Percentiles rank a stretch among this genome's conserved stretches.
phyloP scores from a whole-genome alignment of 257 asterid species.

The Asclepias syriaca region DNA sequence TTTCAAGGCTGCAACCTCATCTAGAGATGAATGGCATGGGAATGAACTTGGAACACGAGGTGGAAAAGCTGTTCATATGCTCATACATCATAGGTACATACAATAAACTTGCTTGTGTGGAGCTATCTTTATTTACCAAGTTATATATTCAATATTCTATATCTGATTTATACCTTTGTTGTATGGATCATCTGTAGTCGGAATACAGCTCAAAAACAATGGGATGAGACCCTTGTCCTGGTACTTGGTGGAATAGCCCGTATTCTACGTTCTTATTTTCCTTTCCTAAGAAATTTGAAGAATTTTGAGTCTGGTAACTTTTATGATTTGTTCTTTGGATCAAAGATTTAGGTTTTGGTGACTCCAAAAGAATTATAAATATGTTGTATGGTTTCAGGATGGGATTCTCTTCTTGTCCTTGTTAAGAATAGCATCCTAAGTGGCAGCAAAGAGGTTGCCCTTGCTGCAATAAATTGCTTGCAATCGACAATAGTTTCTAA shows the following conservation, averaged over 20 bases:
- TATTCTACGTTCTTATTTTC: slow-evolving; percentile 77
- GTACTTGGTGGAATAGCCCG: slow-evolving; percentile 92
- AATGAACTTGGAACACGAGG: slow-evolving; percentile 96
- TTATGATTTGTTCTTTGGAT: neutral
- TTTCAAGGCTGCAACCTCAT: slow-evolving; percentile 89
- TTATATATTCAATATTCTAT: neutral
- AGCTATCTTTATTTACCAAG: neutral
- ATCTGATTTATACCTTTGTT: neutral
- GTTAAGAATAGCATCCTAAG: slow-evolving; percentile 75
- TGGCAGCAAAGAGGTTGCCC: slow-evolving; percentile 92
- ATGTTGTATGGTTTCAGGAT: slow-evolving; percentile 48
- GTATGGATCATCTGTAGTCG: slow-evolving; percentile 54
- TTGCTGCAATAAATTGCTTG: slow-evolving; percentile 90
- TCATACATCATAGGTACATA: slow-evolving; percentile 89
- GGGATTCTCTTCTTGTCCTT: slow-evolving; percentile 79
- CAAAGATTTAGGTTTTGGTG: neutral
- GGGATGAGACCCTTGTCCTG: slow-evolving; percentile 99
- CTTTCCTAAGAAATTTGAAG: slow-evolving; percentile 60
- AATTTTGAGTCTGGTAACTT: slow-evolving; percentile 68
- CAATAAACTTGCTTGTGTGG: slow-evolving; percentile 19
- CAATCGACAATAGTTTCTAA: slow-evolving; percentile 86
- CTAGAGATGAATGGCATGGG: slow-evolving; percentile 97
- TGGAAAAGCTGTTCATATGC: slow-evolving; percentile 99
- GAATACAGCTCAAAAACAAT: slow-evolving; percentile 97
- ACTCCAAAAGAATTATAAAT: neutral